These are phyloP conservation scores for Combretum micranthum DNA, from an alignment of 345 rosid species.

Conservation along the genomic window DNA sequence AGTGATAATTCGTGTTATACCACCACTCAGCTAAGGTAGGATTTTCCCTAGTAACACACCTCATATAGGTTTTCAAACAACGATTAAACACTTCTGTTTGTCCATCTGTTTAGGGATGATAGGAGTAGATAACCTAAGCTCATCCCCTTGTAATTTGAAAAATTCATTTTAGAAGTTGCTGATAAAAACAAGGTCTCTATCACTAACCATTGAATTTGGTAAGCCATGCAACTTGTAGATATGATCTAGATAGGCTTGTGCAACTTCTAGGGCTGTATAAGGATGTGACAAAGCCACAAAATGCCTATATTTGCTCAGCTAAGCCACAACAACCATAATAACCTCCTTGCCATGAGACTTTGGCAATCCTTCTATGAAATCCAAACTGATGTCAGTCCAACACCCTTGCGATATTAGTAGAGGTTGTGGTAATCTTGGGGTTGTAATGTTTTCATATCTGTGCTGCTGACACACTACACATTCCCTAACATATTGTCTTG, in stretches of 20 bases:
- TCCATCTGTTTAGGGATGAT: constrained; percentile 3
- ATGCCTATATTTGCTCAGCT: not conserved
- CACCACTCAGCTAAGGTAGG: too few species aligned
- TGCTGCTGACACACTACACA: not conserved
- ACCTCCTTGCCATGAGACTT: not conserved
- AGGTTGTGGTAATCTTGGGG: too few species aligned
- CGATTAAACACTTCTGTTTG: constrained; percentile 3
- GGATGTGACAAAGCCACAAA: too few species aligned
- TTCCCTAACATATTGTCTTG: not conserved
- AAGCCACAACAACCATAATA: not conserved
- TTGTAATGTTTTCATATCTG: too few species aligned
- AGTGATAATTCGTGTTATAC: too few species aligned
- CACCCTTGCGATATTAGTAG: not conserved
- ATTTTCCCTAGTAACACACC: not conserved
- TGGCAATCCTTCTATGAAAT: not conserved
- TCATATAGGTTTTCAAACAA: constrained; percentile 8
- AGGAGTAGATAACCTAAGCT: not conserved
- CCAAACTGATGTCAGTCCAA: not conserved
- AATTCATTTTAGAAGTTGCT: not conserved
- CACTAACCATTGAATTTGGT: not conserved
- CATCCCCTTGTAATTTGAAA: not conserved
- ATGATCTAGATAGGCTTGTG: not conserved
- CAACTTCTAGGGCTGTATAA: not conserved
- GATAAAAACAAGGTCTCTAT: not conserved
- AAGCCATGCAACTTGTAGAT: not conserved